These are phyloP conservation scores for Lasiosphaeriaceae sp. DNA, from an alignment of 495 filamentous ascomycete genomes.

Conservation along the genomic window DNA sequence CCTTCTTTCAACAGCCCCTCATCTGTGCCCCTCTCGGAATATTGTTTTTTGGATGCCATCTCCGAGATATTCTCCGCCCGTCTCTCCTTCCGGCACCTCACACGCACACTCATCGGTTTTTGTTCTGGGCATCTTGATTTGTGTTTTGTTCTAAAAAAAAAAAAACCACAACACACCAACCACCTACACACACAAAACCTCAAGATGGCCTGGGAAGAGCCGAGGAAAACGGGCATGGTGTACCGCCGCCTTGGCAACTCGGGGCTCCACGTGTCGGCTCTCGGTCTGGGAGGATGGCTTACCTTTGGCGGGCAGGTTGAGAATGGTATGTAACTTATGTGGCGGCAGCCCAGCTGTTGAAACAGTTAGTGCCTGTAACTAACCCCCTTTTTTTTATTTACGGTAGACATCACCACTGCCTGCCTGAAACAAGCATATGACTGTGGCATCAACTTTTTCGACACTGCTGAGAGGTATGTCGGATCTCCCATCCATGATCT, in stretches of 20 bases:
- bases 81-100: neutral
- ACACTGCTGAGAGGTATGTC: conserved; percentile 47
- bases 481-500: conserved; percentile 11
- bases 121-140: no score
- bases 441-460: conserved; percentile 60
- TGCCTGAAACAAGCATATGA: conserved; percentile 71
- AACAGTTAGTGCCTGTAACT: neutral
- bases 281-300: conserved; percentile 59
- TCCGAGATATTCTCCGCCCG: conserved; percentile 18
- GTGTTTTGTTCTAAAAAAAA: neutral
- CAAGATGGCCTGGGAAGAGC: conserved; percentile 29
- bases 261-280: conserved; percentile 60
- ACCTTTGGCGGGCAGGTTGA: conserved; percentile 50
- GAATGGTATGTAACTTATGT: conserved; percentile 2
- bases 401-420: conserved; percentile 50
- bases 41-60: conserved; percentile 2
- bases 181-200: neutral
- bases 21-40: neutral
- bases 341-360: no score
- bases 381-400: no score
- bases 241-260: conserved; percentile 61
- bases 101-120: no score
- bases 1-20: conserved; percentile 1
- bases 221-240: conserved; percentile 26
- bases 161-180: neutral